Base-by-base conservation (phyloP, 2,329 filamentous ascomycete species). In the Orbilia javanica region DNA sequence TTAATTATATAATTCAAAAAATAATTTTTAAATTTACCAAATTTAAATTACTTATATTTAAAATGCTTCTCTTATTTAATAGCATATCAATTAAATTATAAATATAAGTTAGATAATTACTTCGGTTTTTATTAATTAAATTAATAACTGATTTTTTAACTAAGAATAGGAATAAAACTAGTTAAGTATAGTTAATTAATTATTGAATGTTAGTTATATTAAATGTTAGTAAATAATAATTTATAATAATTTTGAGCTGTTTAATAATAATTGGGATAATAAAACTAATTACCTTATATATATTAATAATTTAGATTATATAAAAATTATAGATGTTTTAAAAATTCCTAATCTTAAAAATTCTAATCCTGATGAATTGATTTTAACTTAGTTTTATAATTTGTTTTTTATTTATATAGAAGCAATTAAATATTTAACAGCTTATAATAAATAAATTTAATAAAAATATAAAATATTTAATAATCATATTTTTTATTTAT, bases 381-480 rank as follows among this genome's bases (percentile, higher is more conserved):
- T 52, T 3, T 29, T 66, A 52, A 6, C 25, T 31, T 7, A 20
- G 15, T 22, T 66, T 46, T 66, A 22, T 22, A 66, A 66, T 52
- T 22, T 66, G 18, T 34, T 6, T 36, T 8, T 3, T 29, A 52
- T 66, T 1, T 66, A 27, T 66, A 18, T 66, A 15, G 25, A 66
- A 66, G 44, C 6, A 7, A 66, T 25, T 44, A 34, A 22, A 39
- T 8, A 22, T 2, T 66, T 18, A 13, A 31, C 20, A 8, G 36
- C 31, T 8, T 66, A 66, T 15, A n/a, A 22, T 22, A 25, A 66
- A 25, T 31, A 48, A 6, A 25, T 63, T 44, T 4, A 63, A 15
- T 63, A n/a, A 20, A 63, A 63, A 46, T 63, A 48, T 20, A 8
- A 20, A 52, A 18, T 18, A 52, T 66, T 66, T 52, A 66, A 66